phyloP scores from a whole-genome alignment of 345 rosid genomes.

The Eucalyptus sp. region DNA sequence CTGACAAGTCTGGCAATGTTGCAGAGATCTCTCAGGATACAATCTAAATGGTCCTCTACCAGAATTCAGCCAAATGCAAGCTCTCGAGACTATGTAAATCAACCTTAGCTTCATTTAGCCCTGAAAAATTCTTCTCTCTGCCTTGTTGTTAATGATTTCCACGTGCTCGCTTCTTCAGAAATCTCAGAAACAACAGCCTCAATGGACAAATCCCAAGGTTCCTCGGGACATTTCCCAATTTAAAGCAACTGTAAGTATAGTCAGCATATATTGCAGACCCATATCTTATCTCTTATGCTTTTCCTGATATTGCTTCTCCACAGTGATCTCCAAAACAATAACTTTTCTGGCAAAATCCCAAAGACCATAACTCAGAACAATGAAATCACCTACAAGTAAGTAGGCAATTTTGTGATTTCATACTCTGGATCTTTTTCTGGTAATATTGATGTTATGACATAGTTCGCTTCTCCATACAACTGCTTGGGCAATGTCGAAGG shows the following conservation, averaged over 20 bases:
- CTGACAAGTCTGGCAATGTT: neutral
- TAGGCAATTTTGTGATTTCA: neutral
- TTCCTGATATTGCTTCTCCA: neutral
- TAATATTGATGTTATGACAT: neutral
- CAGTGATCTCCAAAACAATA: neutral
- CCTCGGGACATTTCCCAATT: neutral
- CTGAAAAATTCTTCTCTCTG: neutral
- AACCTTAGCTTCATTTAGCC: too few species aligned
- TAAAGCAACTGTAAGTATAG: neutral
- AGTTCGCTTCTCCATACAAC: neutral
- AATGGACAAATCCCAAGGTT: neutral
- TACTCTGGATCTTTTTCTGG: neutral
- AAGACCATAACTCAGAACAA: neutral
- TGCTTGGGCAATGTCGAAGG: neutral
- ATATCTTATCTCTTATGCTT: neutral
- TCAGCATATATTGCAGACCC: neutral
- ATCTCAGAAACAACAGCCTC: neutral
- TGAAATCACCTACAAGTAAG: neutral
- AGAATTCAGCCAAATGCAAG: conserved; percentile 1
- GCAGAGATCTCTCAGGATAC: neutral
- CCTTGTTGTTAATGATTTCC: neutral
- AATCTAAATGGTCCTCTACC: neutral
- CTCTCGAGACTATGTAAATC: neutral
- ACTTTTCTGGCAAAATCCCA: neutral
- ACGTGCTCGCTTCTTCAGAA: neutral